phyloP scores from a whole-genome alignment of 441 rosid genomes.

The Jatropha podagrica region DNA sequence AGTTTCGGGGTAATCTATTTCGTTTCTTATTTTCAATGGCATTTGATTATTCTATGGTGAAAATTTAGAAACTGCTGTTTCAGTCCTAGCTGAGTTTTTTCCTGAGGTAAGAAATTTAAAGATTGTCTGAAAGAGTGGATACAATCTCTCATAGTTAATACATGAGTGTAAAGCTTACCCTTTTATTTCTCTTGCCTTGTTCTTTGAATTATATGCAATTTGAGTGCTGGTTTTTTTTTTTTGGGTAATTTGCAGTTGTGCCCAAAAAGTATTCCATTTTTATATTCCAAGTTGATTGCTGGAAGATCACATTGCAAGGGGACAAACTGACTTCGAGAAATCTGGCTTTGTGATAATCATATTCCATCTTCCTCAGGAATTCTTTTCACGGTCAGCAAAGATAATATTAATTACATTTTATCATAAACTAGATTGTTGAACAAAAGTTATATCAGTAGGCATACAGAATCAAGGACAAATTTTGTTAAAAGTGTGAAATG shows the following conservation, averaged over 20 bases:
- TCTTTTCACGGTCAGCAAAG: background rate
- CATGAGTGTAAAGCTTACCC: background rate
- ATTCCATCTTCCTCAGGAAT: conserved; percentile 11
- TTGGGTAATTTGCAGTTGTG: conserved; percentile 54
- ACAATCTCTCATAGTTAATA: background rate
- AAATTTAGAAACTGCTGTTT: background rate
- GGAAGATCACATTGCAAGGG: conserved; percentile 78
- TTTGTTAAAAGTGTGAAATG: background rate
- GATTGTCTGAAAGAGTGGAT: background rate
- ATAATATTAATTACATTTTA: background rate
- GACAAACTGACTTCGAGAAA: conserved; percentile 75
- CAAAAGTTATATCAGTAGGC: background rate
- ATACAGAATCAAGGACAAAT: background rate
- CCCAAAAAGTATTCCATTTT: conserved; percentile 75
- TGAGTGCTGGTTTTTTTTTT: background rate
- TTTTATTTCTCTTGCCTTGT: background rate
- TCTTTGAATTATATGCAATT: background rate
- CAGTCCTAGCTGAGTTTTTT: background rate
- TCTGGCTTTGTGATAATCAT: conserved; percentile 33
- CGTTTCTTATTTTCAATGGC: conserved; percentile 5
- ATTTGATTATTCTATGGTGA: background rate
- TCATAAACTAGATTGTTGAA: background rate
- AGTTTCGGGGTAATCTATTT: conserved; percentile 49
- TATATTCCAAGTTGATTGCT: conserved; percentile 65
- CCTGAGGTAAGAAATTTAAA: background rate